Evolutionary conservation across 2,329 filamentous ascomycete species (phyloP), one percentile per base, ranked within the genome.

Genomic region (Fusarium sambucinum): DNA sequence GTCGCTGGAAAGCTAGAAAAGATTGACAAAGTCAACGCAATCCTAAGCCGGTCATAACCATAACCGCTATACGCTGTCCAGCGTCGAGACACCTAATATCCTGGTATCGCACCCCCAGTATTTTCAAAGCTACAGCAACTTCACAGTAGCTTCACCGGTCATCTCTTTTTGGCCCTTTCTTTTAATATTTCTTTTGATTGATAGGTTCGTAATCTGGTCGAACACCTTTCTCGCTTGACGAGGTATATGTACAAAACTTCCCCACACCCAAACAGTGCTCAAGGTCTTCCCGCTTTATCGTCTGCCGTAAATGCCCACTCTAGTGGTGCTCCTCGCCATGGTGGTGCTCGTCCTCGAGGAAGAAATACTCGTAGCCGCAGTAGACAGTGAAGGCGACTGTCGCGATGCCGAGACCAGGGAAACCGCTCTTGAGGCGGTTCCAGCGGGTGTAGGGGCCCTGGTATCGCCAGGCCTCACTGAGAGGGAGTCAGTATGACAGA

Each of bases 401-500:
- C 32, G 94, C 96, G 74, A 95, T 97, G 69, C 96, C 96, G 74
- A 99, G 86, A 65, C 96, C 96, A 37, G 96, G 96, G 78, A 99
- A 93, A 69, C 89, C 85, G 75, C 87, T 85, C 83, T 90, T 94
- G 85, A 97, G 96, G 74, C 96, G 91, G 83, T 97, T 97, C 83
- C 85, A 92, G 74, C 95, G 89, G 71, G 90, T 91, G 85, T 97
- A 98, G 55, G 88, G 90, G 68, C 95, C 96, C 35, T 87, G 90
- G 85, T 97, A 97, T 81, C 96, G 88, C 96, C 96, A 99, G 77
- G 92, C 87, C 85, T 99, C 96, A 77, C 96, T 99, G 79, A 25
- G 48, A 48, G 45, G 41, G 35, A 53, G 63, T 71, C 32, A 69
- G 66, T 29, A 60, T 29, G 25, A 30, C 14, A 19, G 14, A 6